Base-by-base conservation (phyloP, 1,284 basidiomycete genomes). In the Peniophora sp. region DNA sequence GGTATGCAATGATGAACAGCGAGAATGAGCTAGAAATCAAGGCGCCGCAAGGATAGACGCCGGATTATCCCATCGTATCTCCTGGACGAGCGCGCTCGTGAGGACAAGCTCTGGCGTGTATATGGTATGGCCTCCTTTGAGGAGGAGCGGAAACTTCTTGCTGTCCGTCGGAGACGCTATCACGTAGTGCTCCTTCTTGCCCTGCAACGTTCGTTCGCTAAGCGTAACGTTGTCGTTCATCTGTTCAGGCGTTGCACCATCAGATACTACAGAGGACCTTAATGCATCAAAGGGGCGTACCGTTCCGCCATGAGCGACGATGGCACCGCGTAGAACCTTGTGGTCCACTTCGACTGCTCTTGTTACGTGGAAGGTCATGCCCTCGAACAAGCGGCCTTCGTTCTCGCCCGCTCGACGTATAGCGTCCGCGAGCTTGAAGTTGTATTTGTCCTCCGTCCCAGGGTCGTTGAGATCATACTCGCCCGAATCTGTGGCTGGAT, bases 351-450 rank as follows among this genome's bases (percentile, higher is more conserved):
- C 63, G 0, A 84, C 75, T 52, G 75, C 79, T 0, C 77, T 72
- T 0, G 88, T 91, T 50, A 90, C 66, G 58, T 89, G 91, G 67
- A 93, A 89, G 0, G 72, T 78, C 62, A 78, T 77, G 3, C 77
- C 77, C 6, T 72, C 68, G 52, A 93, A 79, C 1, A 92, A 62
- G 44, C 71, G 67, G 11, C 78, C 78, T 17, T 69, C 62, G 22
- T 69, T 64, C 17, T 69, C 61, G 58, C 74, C 77, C 0, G 87
- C 83, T 2, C 81, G 73, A 23, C 63, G 61, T 10, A 91, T 65
- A 0, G 84, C 78, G 3, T 83, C 77, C 0, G 62, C 58, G 1
- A 92, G 73, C 36, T 74, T 78, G 66, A 90, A 79, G 0, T 67
- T 67, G 63, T 79, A 83, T 59, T 83, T 87, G 52, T 65, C 63